Conservation (phyloP, 805 yeast species). For the Candida palmyrensis region DNA sequence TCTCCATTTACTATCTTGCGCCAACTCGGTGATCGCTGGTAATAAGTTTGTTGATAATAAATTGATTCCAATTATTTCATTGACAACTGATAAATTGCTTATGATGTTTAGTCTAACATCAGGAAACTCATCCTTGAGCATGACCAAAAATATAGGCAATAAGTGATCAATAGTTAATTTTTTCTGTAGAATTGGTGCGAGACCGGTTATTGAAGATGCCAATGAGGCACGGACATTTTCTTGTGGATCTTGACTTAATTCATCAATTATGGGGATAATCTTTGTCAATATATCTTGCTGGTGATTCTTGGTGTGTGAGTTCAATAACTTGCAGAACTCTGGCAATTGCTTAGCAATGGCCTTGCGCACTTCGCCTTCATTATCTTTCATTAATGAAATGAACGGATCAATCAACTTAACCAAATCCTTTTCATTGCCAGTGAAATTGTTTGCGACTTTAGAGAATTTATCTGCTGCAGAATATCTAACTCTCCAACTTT, state of each 20-base stretch:
- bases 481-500: constrained; percentile 97
- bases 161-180: constrained; percentile 77
- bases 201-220: constrained; percentile 80
- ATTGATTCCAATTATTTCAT: constrained; percentile 91
- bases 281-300: constrained; percentile 48
- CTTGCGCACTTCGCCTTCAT: constrained; percentile 94
- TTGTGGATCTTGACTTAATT: constrained; percentile 82
- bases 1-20: constrained; percentile 97
- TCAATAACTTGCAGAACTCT: constrained; percentile 54
- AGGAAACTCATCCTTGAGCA: constrained; percentile 95
- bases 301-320: constrained; percentile 26
- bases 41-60: constrained; percentile 77
- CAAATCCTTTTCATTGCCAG: constrained; percentile 50
- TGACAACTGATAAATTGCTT: constrained; percentile 84
- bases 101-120: constrained; percentile 94
- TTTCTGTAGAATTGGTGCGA: constrained; percentile 82
- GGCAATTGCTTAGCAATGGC: constrained; percentile 92
- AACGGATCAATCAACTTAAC: constrained; percentile 65
- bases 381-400: constrained; percentile 75
- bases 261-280: constrained; percentile 78
- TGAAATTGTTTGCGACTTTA: constrained; percentile 61
- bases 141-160: constrained; percentile 82
- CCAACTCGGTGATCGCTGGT: constrained; percentile 94
- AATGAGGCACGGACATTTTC: constrained; percentile 92
- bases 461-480: constrained; percentile 96